phyloP scores from a whole-genome alignment of 495 filamentous ascomycete genomes.

The Xylaria curta region DNA sequence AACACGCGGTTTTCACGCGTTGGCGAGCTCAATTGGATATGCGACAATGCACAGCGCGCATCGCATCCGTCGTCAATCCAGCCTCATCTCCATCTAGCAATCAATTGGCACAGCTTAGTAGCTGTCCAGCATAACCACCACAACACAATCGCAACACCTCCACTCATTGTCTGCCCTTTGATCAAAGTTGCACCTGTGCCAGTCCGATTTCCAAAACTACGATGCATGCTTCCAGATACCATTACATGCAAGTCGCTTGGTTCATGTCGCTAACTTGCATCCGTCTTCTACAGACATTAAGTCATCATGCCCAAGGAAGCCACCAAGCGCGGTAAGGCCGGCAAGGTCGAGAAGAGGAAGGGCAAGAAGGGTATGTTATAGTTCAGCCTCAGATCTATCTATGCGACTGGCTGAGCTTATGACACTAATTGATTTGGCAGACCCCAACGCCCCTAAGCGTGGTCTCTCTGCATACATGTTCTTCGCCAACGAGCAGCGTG shows the following conservation, averaged over 20 bases:
- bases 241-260: not conserved
- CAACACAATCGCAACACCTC: not conserved
- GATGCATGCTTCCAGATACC: not conserved
- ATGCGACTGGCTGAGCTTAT: not conserved
- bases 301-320: slow-evolving; percentile 56
- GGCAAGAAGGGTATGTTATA: slow-evolving; percentile 56
- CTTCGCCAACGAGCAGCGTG: slow-evolving; percentile 98
- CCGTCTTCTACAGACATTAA: not conserved
- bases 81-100: not conserved
- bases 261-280: slow-evolving; percentile 15
- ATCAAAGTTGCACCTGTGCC: not conserved
- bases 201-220: not conserved
- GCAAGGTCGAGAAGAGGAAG: slow-evolving; percentile 53
- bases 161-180: not conserved
- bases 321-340: slow-evolving; percentile 51
- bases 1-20: slow-evolving; percentile 41
- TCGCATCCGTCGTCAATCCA: not conserved
- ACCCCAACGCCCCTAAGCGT: slow-evolving; percentile 98
- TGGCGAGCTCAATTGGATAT: slow-evolving; percentile 46
- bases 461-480: slow-evolving; percentile 99
- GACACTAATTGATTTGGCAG: slow-evolving; percentile 54
- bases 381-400: too few species aligned
- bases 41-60: slow-evolving; percentile 33
- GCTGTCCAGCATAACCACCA: not conserved
- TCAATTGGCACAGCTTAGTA: not conserved